Percentiles rank a stretch among this genome's conserved stretches.
These are phyloP conservation scores for Tagetes erecta DNA, from an alignment of 129 eudicot species.

Conservation along the genomic window DNA sequence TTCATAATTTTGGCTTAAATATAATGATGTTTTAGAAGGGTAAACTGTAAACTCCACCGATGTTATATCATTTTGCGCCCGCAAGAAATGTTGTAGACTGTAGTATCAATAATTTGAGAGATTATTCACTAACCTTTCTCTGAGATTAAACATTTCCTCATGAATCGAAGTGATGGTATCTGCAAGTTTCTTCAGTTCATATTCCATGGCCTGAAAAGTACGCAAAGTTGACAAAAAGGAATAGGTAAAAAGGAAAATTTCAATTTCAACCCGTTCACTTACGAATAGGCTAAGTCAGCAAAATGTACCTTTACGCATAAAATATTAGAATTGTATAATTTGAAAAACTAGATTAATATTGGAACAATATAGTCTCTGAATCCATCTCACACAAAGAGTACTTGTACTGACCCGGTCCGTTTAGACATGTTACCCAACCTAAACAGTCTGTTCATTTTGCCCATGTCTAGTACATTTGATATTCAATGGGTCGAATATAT, in stretches of 20 bases:
- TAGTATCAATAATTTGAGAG: not conserved
- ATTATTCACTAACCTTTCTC: slow-evolving; percentile 57
- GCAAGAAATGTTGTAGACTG: not conserved
- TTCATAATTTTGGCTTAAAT: no score
- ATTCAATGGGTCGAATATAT: no score
- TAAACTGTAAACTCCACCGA: not conserved
- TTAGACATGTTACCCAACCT: no score
- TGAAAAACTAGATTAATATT: not conserved
- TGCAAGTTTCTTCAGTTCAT: slow-evolving; percentile 72
- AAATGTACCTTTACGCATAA: no score
- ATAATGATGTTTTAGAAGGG: not conserved
- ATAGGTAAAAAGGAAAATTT: not conserved
- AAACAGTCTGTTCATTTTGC: not conserved
- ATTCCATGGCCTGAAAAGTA: slow-evolving; percentile 61
- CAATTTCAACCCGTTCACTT: no score
- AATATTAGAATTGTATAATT: no score
- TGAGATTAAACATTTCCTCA: not conserved
- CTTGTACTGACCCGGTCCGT: not conserved
- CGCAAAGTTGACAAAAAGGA: not conserved
- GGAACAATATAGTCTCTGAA: no score
- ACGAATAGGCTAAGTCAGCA: no score
- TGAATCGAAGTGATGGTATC: slow-evolving; percentile 35
- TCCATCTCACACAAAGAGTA: not conserved
- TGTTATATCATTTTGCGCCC: not conserved
- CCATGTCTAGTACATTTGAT: no score